Percentiles rank a stretch among this genome's conserved stretches.
Evolutionary conservation across 2,329 filamentous ascomycete species (phyloP).

Genomic region (Trichophyton rubrum): DNA sequence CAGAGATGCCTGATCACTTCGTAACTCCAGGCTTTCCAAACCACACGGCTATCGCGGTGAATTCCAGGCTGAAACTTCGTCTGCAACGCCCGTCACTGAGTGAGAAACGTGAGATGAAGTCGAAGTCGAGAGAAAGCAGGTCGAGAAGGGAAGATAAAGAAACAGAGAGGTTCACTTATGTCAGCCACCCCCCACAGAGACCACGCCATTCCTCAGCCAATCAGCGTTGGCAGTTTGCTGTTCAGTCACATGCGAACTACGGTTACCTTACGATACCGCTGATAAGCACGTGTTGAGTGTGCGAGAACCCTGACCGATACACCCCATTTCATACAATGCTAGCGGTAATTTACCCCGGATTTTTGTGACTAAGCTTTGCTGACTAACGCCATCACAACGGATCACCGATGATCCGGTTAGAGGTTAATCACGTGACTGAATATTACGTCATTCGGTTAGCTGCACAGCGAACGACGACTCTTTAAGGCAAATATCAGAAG

Average conservation of each 20-base stretch:
- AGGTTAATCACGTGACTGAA: not conserved
- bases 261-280: not conserved
- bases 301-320: not conserved
- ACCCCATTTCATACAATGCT: not conserved
- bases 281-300: not conserved
- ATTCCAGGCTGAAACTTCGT: not conserved
- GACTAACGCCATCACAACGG: not conserved
- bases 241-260: slow-evolving; percentile 1
- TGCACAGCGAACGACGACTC: too few relatives aligned
- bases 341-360: slow-evolving; percentile 4
- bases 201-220: not conserved
- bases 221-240: not conserved
- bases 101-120: not conserved
- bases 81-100: not conserved
- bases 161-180: not conserved
- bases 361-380: not conserved
- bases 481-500: too few relatives aligned
- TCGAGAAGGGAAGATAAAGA: not conserved
- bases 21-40: not conserved
- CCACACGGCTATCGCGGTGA: not conserved
- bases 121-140: not conserved
- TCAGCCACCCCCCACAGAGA: not conserved
- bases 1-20: not conserved
- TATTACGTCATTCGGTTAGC: slow-evolving; percentile 1
- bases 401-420: not conserved